phyloP scores from a whole-genome alignment of 306 rosid genomes.

The Begonia peltatifolia region DNA sequence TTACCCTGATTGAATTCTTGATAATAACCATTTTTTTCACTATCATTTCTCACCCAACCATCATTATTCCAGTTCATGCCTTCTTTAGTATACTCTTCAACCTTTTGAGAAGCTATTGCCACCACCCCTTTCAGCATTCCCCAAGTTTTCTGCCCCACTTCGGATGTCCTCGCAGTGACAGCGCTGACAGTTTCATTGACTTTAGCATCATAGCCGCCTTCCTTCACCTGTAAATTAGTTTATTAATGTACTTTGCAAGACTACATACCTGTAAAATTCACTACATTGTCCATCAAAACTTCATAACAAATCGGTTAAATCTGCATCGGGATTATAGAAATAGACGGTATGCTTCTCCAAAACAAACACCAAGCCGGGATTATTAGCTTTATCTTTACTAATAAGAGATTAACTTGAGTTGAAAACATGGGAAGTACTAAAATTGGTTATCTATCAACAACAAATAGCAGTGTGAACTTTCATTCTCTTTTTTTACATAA shows the following conservation, averaged over 20 bases:
- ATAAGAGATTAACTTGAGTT: too few species aligned
- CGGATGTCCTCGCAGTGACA: constrained; percentile 85
- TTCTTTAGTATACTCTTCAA: constrained; percentile 73
- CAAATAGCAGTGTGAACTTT: too few species aligned
- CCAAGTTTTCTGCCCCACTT: constrained; percentile 95
- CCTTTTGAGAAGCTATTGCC: constrained; percentile 95
- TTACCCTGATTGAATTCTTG: constrained; percentile 55
- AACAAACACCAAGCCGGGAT: too few species aligned
- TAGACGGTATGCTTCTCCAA: too few species aligned
- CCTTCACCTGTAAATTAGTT: constrained; percentile 52
- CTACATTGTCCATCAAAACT: too few species aligned
- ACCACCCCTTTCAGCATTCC: constrained; percentile 97
- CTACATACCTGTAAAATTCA: too few species aligned
- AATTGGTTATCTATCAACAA: too few species aligned
- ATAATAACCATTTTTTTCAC: constrained; percentile 48
- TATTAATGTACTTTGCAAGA: too few species aligned
- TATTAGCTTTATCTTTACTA: too few species aligned
- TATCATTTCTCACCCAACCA: constrained; percentile 48
- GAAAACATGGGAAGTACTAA: too few species aligned
- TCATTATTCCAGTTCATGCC: constrained; percentile 40
- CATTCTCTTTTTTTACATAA: not conserved
- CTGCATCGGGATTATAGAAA: too few species aligned
- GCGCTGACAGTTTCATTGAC: constrained; percentile 93
- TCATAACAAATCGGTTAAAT: constrained; percentile 13
- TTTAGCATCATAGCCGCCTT: constrained; percentile 89